Base-by-base conservation (phyloP, 2,329 filamentous ascomycete genomes). In the Didymella pomorum region DNA sequence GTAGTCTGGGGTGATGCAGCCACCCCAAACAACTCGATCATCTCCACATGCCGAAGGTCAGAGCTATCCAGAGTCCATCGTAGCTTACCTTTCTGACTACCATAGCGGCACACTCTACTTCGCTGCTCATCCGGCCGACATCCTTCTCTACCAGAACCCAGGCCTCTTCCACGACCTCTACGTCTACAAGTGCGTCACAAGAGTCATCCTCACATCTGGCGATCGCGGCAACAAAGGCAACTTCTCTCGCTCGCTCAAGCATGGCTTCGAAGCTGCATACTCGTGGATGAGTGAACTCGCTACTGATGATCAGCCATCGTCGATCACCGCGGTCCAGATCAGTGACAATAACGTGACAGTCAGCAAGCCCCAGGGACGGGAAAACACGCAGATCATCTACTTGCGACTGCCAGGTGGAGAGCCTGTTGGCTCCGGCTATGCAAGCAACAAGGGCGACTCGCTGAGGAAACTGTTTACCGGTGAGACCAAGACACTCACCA, bases 91-190 rank as follows among this genome's bases (percentile, higher is more conserved):
- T 8, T 39, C 54, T 37, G 23, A 39, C 11, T 7, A 20, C 7
- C 5, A 28, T 43, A 58, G 70, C 39, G 71, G 71, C 33, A 65
- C 66, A 8, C 55, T 73, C 31, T 72, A 72, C 60, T 71, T 72
- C 59, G 61, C 57, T 28, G 71, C 70, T 0, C 68, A 72, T 29
- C 68, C 69, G 18, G 61, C 63, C 29, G 71, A 73, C 43, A 59
- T 53, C 39, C 48, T 72, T 1, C 63, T 74, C 23, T 74, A 66
- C 53, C 69, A 72, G 37, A 71, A 67, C 25, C 71, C 71, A 2
- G 67, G 72, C 26, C 63, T 74, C 39, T 66, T 63, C 44, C 70
- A 70, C 31, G 71, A 73, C 33, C 52, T 74, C 35, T 63, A 66
- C 43, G 66, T 68, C 21, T 68, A 61, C 60, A 71, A 67, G 50